Base-by-base conservation (phyloP, 352 stramenopile genomes). In the Pythium diclinum region DNA sequence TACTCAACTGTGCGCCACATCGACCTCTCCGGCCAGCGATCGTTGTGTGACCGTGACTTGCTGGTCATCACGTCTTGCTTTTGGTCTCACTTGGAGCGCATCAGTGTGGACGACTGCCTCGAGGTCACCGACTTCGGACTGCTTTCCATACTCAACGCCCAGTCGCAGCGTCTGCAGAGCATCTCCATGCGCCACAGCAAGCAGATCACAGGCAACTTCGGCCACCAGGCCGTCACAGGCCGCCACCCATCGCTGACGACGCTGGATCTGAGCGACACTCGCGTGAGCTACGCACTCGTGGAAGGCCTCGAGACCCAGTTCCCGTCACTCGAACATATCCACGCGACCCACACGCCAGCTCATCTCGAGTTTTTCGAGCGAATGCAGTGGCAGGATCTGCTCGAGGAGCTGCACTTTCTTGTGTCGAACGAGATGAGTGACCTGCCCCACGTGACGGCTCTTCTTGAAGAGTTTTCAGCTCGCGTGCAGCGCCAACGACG, bases 141-240 rank as follows among this genome's bases (percentile, higher is more conserved):
- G 21, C 74, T 92, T 23, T 87, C 84, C 9, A 76, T 95, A 36
- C 80, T 95, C 44, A 95, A 95, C 47, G 86, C 86, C 16, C 86
- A 91, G 49, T 95, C 86, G 6, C 74, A 90, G 56, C 75, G 76
- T 34, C 73, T 95, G 9, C 58, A 68, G 7, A 76, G 69, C 13
- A 71, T 95, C 32, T 92, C 84, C 6, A 78, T 91, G 64, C 83
- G 81, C 17, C 78, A 89, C 67, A 93, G 86, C 80, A 93, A 93
- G 65, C 68, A 81, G 34, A 73, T 95, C 51, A 87, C 75, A 3
- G 86, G 84, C 21, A 67, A 66, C 40, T 77, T 92, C 47, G 73
- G 80, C 6, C 69, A 65, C 21, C 40, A 67, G 7, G 66, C 70
- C 32, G 75, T 88, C 55, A 72, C 71, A 0, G 84, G 86, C 7